Base-by-base conservation (phyloP, 2,329 filamentous ascomycete genomes). In the Pestalotiopsis sp. region DNA sequence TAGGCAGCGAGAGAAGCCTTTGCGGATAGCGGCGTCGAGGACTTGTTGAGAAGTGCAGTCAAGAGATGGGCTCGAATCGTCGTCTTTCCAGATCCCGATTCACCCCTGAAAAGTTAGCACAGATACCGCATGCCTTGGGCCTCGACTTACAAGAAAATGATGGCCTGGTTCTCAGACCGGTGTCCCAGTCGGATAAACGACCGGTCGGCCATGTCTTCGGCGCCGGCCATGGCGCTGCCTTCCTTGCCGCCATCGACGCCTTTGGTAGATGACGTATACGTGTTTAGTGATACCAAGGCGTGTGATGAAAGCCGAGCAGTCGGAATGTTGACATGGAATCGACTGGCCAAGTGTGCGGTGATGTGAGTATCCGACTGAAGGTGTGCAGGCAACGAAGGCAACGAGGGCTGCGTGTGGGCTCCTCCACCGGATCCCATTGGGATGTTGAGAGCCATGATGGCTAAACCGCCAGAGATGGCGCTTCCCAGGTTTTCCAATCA, bases 61-160 rank as follows among this genome's bases (percentile, higher is more conserved):
- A 99, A 85, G 67, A 98, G 85, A 79, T 98, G 96, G 58, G 94
- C 93, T 71, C 96, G 92, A 76, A 98, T 86, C 0, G 96, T 99
- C 0, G 96, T 98, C 84, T 99, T 99, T 75, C 96, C 96, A 39
- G 96, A 91, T 60, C 96, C 96, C 68, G 94, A 97, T 87, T 99
- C 96, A 80, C 96, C 96, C 73, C 95, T 98, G 73, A 64, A 62
- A 67, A 68, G 63, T 71, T 57, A 71, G 68, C n/a, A 60, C 14
- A 41, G 11, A 31, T 17, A 12, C 17, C 45, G 52, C 14, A 59
- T 4, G 2, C 1, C 4, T 31, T 12, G 11, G 13, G 27, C 5
- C 9, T 11, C 5, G n/a, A 20, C 93, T 85, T 87, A 98, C 94
- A 99, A 82, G 75, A 99, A 98, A 2, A 98, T 87, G 66, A 97